phyloP scores from a whole-genome alignment of 306 rosid genomes.

The Sphenostylis stenocarpa region DNA sequence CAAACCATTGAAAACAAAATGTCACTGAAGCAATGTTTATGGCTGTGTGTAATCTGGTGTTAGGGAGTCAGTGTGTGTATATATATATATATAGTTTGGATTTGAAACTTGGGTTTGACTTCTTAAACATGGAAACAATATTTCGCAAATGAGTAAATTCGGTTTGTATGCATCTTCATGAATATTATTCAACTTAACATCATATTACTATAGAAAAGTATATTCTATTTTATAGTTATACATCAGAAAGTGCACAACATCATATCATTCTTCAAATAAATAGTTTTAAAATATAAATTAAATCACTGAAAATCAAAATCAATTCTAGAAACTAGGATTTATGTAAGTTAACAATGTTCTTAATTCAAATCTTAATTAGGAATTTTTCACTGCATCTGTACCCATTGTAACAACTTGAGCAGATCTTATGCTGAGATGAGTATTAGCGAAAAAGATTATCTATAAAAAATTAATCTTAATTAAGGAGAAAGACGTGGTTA shows the following conservation, averaged over 20 bases:
- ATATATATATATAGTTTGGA: not conserved
- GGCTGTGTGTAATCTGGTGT: not conserved
- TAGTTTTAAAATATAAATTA: not conserved
- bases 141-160: not conserved
- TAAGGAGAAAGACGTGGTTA: not conserved
- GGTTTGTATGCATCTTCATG: not conserved
- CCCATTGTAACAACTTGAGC: not conserved
- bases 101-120: not conserved
- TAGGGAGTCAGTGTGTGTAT: not conserved
- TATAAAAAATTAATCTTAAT: not conserved
- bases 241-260: not conserved
- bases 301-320: not conserved
- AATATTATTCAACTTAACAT: not conserved
- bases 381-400: not conserved
- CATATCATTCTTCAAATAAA: not conserved
- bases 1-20: not conserved
- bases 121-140: not conserved
- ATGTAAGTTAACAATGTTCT: not conserved
- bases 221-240: not conserved
- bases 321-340: not conserved
- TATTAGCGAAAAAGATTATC: not conserved
- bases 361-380: conserved; percentile 4
- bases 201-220: not conserved
- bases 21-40: not conserved
- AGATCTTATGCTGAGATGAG: not conserved